These are phyloP conservation scores for Euphrasia arctica DNA, from an alignment of 305 asterid genomes.

Conservation along the genomic window DNA sequence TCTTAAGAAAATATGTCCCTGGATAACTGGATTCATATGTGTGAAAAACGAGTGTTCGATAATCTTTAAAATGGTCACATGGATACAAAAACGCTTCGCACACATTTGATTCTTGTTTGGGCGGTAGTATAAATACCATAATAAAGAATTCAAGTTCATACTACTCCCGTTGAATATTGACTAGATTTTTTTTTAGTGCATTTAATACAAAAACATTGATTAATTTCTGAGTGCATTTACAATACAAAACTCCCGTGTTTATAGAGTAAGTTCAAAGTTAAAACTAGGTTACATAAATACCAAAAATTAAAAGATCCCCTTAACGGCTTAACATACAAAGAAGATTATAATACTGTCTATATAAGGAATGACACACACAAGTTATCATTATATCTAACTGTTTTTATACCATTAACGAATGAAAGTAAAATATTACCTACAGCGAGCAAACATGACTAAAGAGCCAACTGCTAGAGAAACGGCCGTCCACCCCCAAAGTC, in stretches of 20 bases:
- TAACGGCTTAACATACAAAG: neutral
- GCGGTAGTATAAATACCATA: neutral
- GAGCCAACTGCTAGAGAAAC: constrained; percentile 73
- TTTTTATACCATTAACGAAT: constrained; percentile 9
- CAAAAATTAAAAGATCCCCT: too few species aligned
- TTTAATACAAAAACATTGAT: neutral
- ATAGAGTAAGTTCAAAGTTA: too few species aligned
- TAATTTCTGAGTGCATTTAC: too few species aligned
- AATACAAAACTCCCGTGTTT: too few species aligned
- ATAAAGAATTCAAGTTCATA: neutral
- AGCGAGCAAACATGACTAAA: constrained; percentile 68
- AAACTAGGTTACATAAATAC: too few species aligned
- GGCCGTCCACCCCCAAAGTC: constrained; percentile 92
- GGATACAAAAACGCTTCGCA: neutral
- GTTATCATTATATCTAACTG: neutral
- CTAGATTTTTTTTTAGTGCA: neutral
- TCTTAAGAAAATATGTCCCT: constrained; percentile 6
- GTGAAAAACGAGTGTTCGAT: constrained; percentile 1
- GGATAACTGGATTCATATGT: neutral
- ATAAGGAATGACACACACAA: neutral
- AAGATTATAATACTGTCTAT: too few species aligned
- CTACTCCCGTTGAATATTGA: neutral
- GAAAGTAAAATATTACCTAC: constrained; percentile 58
- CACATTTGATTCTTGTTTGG: constrained; percentile 7
- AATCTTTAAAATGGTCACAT: neutral